Evolutionary conservation across 192 early-diverging fungal genomes (phyloP).

Genomic region (Coemansia sp.): DNA sequence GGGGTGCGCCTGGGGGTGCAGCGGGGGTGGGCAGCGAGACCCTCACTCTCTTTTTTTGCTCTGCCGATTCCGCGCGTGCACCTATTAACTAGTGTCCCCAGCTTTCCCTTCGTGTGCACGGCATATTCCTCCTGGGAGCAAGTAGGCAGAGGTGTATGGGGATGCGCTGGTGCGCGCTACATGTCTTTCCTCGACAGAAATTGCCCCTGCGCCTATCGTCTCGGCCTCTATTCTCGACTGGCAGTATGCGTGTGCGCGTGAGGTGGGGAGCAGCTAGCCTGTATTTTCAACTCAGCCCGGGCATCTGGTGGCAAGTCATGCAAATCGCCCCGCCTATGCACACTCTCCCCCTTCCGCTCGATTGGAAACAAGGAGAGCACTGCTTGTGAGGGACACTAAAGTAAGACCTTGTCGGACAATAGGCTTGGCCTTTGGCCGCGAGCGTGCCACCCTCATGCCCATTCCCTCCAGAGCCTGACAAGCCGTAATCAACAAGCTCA

Average conservation of each 20-base stretch:
- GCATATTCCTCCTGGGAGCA: background rate
- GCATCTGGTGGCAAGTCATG: background rate
- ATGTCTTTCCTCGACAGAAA: background rate
- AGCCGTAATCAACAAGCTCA: background rate
- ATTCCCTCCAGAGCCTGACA: background rate
- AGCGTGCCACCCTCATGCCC: background rate
- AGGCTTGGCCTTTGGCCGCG: background rate
- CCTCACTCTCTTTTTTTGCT: background rate
- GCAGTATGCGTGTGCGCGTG: background rate
- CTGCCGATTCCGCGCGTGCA: background rate
- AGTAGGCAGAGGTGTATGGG: background rate
- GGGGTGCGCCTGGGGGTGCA: background rate
- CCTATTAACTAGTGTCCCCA: background rate
- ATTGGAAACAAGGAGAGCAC: background rate
- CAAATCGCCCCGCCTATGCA: background rate
- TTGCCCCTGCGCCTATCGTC: background rate
- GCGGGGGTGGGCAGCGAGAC: background rate
- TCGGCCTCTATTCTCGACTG: conserved; percentile 3
- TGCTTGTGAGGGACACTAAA: background rate
- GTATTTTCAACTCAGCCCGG: conserved; percentile 6
- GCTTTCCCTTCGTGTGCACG: background rate
- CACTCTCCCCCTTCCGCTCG: background rate
- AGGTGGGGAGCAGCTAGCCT: background rate
- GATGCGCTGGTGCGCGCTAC: background rate
- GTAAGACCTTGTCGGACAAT: background rate